Evolutionary conservation across 2,329 filamentous ascomycete species (phyloP).

Genomic region (Coniosporium tulheliwenetii): DNA sequence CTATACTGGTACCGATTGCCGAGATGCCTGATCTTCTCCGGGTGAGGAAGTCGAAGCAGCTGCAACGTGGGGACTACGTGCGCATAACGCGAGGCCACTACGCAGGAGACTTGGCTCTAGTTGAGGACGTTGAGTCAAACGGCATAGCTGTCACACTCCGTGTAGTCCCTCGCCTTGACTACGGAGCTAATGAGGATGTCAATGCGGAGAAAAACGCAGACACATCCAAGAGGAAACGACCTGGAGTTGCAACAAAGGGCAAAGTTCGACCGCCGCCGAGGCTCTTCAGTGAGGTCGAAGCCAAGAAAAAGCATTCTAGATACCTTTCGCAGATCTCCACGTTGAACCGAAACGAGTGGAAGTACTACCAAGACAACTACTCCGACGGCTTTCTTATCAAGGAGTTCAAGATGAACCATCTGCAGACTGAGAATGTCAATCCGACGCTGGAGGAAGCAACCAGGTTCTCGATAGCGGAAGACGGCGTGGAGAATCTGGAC

Average conservation of each 20-base stretch:
- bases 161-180: conserved; percentile 82
- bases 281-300: conserved; percentile 84
- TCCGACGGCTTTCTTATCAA: conserved; percentile 88
- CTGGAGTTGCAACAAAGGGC: conserved; percentile 21
- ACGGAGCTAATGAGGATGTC: conserved; percentile 70
- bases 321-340: conserved; percentile 38
- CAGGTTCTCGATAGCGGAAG: conserved; percentile 78
- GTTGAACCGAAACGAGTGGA: conserved; percentile 54
- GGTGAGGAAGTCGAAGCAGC: conserved; percentile 68
- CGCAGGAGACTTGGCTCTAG: conserved; percentile 76
- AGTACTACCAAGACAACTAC: conserved; percentile 78
- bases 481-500: conserved; percentile 88
- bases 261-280: conserved; percentile 62
- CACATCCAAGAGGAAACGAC: conserved; percentile 63
- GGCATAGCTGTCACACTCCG: conserved; percentile 76
- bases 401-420: conserved; percentile 76
- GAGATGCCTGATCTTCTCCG: conserved; percentile 95
- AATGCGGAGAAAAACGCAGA: conserved; percentile 29
- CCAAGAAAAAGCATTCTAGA: conserved; percentile 68
- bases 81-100: conserved; percentile 74
- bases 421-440: conserved; percentile 80
- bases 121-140: conserved; percentile 84
- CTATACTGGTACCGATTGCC: conserved; percentile 82
- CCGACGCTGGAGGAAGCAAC: conserved; percentile 90
- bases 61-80: conserved; percentile 84